Evolutionary conservation across 2,329 filamentous ascomycete species (phyloP), one percentile per base, ranked within the genome.

Genomic region (Drechslerella coelobrocha): DNA sequence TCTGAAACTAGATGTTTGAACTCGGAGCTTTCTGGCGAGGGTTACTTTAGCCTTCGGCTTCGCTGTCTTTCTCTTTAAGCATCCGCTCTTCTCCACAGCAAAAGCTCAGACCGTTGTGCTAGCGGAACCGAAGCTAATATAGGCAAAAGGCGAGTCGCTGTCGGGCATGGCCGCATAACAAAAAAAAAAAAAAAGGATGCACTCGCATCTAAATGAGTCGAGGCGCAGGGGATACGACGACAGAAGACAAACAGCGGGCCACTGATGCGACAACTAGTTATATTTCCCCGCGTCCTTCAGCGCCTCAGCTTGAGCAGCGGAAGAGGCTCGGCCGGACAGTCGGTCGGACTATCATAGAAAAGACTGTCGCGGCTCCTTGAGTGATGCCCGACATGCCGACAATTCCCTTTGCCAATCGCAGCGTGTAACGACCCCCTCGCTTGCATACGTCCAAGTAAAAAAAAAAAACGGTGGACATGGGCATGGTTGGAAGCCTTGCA

Each of bases 61-160:
- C 19, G 14, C 23, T 6, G 21, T 61, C 39, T 14, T 7, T 14
- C 27, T 57, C 24, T 41, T 23, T 19, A 21, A 10, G 10, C n/a
- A n/a, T 50, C 24, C 26, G 19, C 39, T 21, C n/a, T 21, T 10
- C 34, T 24, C 17, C 34, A 48, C 47, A 60, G 57, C 50, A 68
- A 39, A 37, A n/a, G n/a, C 53, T 53, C 54, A 29, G 57, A 43
- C 52, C 29, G 45, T 47, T 57, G 50, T 52, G 50, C 47, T 48
- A 57, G 66, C 48, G 47, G 59, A 47, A 51, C 24, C 47, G 47
- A 61, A 61, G 53, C 59, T 71, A 71, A 59, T 71, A 71, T 71
- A 63, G 60, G 50, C 34, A 61, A 43, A 61, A 52, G 45, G 37
- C 17, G 24, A 45, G 34, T 14, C 21, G 39, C n/a, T 45, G 3